Base-by-base conservation (phyloP, 2,329 filamentous ascomycete genomes). In the Leptosphaerulina australis region DNA sequence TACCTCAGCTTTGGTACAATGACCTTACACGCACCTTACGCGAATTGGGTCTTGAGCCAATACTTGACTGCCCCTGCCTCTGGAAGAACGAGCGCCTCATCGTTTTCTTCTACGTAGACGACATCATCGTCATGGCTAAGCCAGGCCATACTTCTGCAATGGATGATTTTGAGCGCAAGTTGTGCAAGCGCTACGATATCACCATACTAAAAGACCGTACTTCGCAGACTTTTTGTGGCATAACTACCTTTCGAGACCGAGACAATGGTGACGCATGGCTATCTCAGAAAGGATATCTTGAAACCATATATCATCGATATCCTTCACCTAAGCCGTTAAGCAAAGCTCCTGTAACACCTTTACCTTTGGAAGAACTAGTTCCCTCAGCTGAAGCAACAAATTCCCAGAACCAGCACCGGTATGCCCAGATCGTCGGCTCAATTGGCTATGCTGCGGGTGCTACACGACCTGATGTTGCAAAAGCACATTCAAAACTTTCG, bases 401-500 rank as follows among this genome's bases (percentile, higher is more conserved):
- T 12, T 4, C 10, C 10, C 9, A 8, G 4, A 28, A 28, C 25
- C 5, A 5, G 4, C 4, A 4, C 9, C 5, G 25, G 3, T 28
- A 28, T 12, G 25, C 25, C 9, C 25, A 28, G 10, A 5, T 28
- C 4, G 46, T 64, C 29, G 40, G 60, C 14, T 65, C 39, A 5
- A 44, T 64, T 18, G 41, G 45, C 18, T 67, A 59, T 29, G 26
- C 50, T 6, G 50, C 53, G 14, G 40, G 24, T 0, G 41, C 43
- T 25, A 65, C 56, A 5, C 34, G 54, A 4, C 52, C 54, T 28
- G 50, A 67, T 44, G 50, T 66, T 22, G 35, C 50, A 3, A 45
- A 51, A 40, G 54, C 57, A 31, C 37, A 55, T 34, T 58, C 20
- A 33, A 58, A 47, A 35, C 40, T 66, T n/a, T n/a, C n/a, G n/a